Evolutionary conservation across 257 asterid species (phyloP).

Genomic region (Nicotiana noctiflora): DNA sequence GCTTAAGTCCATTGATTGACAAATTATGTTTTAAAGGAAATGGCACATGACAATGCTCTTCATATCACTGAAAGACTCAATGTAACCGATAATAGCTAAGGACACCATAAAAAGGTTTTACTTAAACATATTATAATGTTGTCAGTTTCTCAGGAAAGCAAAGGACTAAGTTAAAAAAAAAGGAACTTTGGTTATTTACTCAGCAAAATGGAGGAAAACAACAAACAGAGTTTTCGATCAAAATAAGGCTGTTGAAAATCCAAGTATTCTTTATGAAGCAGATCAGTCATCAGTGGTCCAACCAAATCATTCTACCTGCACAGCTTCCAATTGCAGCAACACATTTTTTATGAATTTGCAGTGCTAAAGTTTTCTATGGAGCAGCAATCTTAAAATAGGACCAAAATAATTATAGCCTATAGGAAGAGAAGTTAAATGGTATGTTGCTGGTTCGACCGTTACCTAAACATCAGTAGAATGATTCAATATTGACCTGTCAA

Average conservation of each 20-base stretch:
- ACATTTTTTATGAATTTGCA: background rate
- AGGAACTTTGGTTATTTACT: background rate
- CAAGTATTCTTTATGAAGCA: background rate
- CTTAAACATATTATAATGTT: background rate
- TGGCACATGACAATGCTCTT: background rate
- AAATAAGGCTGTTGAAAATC: background rate
- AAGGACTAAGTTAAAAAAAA: too few species aligned
- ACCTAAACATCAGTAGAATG: too few species aligned
- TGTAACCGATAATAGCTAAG: background rate
- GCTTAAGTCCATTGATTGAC: background rate
- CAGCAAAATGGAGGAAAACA: background rate
- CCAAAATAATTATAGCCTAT: background rate
- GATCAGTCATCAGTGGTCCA: background rate
- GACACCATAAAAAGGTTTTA: background rate
- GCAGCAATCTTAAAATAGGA: background rate
- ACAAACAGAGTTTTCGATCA: background rate
- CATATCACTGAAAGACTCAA: background rate
- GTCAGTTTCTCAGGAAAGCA: background rate
- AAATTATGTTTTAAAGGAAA: too few species aligned
- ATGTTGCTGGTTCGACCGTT: background rate
- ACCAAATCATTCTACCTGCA: background rate
- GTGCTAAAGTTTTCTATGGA: background rate
- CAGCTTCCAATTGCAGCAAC: background rate
- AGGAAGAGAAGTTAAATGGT: background rate
- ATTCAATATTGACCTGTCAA: background rate